A percentile compares a stretch with the other conserved stretches of the same genome.
Conservation (phyloP, 208 protist species). For the Trypanosoma brucei region DNA sequence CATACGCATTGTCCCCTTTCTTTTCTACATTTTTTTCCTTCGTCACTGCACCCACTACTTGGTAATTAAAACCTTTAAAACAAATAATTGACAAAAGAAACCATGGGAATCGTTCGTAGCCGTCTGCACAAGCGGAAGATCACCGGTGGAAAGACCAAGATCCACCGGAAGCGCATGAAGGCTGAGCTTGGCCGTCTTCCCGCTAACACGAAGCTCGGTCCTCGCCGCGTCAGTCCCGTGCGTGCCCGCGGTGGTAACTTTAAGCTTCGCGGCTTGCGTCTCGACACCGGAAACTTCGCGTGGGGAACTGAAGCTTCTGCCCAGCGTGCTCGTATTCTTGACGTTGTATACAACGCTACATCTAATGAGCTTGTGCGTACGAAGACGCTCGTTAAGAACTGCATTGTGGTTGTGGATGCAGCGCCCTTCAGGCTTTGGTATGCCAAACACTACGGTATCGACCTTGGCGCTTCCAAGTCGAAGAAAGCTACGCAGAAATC, state of each 20-base stretch:
- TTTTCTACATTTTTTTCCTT: slow-evolving; percentile 3
- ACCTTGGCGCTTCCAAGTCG: slow-evolving; percentile 92
- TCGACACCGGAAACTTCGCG: slow-evolving; percentile 98
- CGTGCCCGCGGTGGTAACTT: slow-evolving; percentile 96
- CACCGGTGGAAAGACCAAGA: slow-evolving; percentile 95
- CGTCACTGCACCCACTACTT: background rate
- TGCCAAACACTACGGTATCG: slow-evolving; percentile 96
- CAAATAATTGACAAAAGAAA: slow-evolving; percentile 12
- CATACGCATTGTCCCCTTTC: background rate
- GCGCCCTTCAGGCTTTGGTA: slow-evolving; percentile 98
- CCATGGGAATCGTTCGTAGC: slow-evolving; percentile 97
- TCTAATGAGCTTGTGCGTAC: slow-evolving; percentile 99
- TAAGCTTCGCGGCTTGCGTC: slow-evolving; percentile 98
- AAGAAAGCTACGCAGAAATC: slow-evolving; percentile 38
- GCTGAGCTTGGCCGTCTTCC: slow-evolving; percentile 96
- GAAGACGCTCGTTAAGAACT: slow-evolving; percentile 99
- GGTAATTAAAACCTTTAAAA: background rate
- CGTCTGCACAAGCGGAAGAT: slow-evolving; percentile 97
- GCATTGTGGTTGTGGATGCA: slow-evolving; percentile 97
- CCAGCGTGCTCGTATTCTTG: slow-evolving; percentile 94
- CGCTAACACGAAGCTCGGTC: slow-evolving; percentile 95
- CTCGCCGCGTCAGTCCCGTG: slow-evolving; percentile 91
- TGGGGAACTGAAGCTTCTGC: slow-evolving; percentile 92
- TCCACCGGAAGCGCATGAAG: slow-evolving; percentile 94
- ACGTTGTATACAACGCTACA: slow-evolving; percentile 99